These are phyloP conservation scores for Amaranthus hypochondriacus DNA, from an alignment of 148 eudicot species.

Conservation along the genomic window DNA sequence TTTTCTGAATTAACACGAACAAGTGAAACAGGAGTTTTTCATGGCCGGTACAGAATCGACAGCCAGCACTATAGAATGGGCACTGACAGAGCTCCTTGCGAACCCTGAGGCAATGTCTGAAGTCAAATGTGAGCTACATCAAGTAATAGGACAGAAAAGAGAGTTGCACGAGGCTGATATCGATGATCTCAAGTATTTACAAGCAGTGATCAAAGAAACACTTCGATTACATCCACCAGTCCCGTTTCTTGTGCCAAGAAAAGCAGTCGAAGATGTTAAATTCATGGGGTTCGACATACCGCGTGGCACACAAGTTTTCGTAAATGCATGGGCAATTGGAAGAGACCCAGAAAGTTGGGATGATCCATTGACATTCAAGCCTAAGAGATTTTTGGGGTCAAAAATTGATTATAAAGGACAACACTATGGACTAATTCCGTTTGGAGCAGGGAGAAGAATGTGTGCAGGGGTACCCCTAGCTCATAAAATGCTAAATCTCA, in stretches of 20 bases:
- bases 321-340: conserved; percentile 22
- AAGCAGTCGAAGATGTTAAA: conserved; percentile 16
- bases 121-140: conserved; percentile 18
- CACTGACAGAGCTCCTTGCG: conserved; percentile 23
- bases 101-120: conserved; percentile 11
- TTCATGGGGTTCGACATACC: conserved; percentile 20
- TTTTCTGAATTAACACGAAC: neutral
- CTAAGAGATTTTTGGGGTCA: conserved; percentile 21
- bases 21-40: conserved; percentile 13
- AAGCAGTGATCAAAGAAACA: conserved; percentile 26
- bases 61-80: conserved; percentile 23
- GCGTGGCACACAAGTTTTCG: conserved; percentile 21
- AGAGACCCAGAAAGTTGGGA: conserved; percentile 25
- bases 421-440: conserved; percentile 19
- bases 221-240: conserved; percentile 22
- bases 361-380: conserved; percentile 18
- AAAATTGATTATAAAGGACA: conserved; percentile 17
- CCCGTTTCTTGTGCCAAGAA: conserved; percentile 25
- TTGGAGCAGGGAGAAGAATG: conserved; percentile 28
- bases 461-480: conserved; percentile 23
- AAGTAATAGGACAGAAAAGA: conserved; percentile 14
- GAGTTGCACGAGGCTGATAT: conserved; percentile 14
- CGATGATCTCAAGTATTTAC: conserved; percentile 5
- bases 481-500: conserved; percentile 23
- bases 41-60: conserved; percentile 27